Base-by-base conservation (phyloP, 495 filamentous ascomycete species). In the Astrocystis sublimbata region DNA sequence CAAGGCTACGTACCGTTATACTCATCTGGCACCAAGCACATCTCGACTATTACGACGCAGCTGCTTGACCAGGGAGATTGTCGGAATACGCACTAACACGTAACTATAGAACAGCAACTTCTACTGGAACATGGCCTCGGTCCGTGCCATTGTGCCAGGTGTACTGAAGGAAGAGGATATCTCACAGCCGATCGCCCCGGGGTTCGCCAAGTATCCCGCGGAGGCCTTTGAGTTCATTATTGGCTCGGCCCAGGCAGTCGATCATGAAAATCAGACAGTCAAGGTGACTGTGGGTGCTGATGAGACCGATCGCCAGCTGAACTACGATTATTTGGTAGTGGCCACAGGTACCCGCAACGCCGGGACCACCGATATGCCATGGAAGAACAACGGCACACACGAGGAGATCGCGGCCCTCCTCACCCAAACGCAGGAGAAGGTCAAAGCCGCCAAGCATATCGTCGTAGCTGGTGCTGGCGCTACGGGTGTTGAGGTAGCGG, bases 71-170 rank as follows among this genome's bases (percentile, higher is more conserved):
- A 12, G 12, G 26, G 7, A n/a, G 45, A 45, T 23, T 50, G 24
- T 38, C 38, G 62, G 43, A 45, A 30, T 19, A 41, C 49, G 52
- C 49, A 45, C 68, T 75, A 41, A 76, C 65, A 45, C 36, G 35
- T 13, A 13, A 66, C 72, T 30, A 17, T 52, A 81, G 77, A 81
- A 79, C 60, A 78, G 74, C 43, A 78, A 86, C 61, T 78, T 87
- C 64, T 87, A 74, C 76, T 86, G 79, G 76, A 86, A 84, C 58
- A 10, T 85, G 15, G 84, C 80, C 21, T 71, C 84, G 2, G 78
- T 85, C 13, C 82, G 85, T 33, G 78, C 81, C 67, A 73, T 86
- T 50, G 72, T 83, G 41, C 79, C 80, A 13, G 81, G 78, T 19
- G 58, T 74, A 19, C 62, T 80, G 62, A 79, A 79, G 57, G 73